Percentiles rank a stretch among this genome's conserved stretches.
phyloP scores from a whole-genome alignment of 2,329 filamentous ascomycete species.

The Monosporascus sp. region DNA sequence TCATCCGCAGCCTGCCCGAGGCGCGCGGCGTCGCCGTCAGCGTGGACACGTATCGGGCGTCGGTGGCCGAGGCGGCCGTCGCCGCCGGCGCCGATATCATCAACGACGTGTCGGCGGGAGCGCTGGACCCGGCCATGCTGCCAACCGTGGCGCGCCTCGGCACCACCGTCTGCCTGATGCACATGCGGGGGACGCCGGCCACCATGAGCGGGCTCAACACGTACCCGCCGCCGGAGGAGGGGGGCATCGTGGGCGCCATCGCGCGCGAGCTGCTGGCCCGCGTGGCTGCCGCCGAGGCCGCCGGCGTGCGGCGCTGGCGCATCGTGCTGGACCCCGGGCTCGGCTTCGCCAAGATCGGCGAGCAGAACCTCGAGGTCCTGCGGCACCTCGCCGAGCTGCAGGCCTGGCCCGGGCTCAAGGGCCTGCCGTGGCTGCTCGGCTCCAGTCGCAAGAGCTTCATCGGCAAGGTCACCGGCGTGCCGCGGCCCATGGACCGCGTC shows the following conservation, averaged over 20 bases:
- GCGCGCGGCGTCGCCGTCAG: conserved; percentile 66
- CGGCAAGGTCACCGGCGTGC: conserved; percentile 72
- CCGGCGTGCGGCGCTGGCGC: conserved; percentile 85
- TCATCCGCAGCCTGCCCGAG: conserved; percentile 64
- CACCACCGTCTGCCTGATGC: conserved; percentile 80
- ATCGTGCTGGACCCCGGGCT: conserved; percentile 92
- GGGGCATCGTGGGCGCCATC: conserved; percentile 61
- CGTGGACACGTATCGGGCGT: conserved; percentile 87
- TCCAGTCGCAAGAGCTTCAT: conserved; percentile 88
- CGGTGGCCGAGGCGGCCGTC: conserved; percentile 72
- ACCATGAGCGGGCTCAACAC: conserved; percentile 69
- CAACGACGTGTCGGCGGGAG: conserved; percentile 87
- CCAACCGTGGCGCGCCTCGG: conserved; percentile 70
- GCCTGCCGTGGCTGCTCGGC: conserved; percentile 83
- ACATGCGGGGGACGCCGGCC: conserved; percentile 82
- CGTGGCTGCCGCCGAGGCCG: conserved; percentile 67
- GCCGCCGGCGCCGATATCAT: conserved; percentile 81
- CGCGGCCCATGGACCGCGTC: conserved; percentile 61
- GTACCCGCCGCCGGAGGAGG: conserved; percentile 48
- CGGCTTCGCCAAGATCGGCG: conserved; percentile 81
- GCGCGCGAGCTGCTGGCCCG: conserved; percentile 63
- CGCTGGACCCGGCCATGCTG: conserved; percentile 77
- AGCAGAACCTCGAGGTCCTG: conserved; percentile 79
- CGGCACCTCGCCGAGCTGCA: conserved; percentile 60
- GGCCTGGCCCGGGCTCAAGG: conserved; percentile 57